Percentiles rank a stretch among this genome's conserved stretches.
phyloP scores from a whole-genome alignment of 306 rosid genomes.

The Adenanthera pavonina region DNA sequence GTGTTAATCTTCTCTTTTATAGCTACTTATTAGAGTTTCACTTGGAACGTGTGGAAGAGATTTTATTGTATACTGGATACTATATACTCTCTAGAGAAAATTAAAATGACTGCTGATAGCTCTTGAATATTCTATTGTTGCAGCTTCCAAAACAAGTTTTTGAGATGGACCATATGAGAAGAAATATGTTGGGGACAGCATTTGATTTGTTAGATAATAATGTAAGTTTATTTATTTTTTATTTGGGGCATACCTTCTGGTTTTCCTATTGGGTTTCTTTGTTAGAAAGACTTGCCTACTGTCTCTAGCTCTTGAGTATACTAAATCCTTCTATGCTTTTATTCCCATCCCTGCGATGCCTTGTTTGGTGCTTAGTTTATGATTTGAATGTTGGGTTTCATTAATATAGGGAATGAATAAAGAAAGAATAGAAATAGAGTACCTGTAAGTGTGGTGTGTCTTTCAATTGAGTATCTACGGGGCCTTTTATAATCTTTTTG shows the following conservation, averaged over 20 bases:
- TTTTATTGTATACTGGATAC: slow-evolving; percentile 26
- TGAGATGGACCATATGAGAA: slow-evolving; percentile 71
- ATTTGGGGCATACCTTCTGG: not conserved
- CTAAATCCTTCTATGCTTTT: too few species aligned
- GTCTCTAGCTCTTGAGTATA: too few species aligned
- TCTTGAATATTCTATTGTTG: slow-evolving; percentile 44
- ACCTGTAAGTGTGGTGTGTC: too few species aligned
- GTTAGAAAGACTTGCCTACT: too few species aligned
- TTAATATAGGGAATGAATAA: too few species aligned
- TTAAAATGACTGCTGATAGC: slow-evolving; percentile 33
- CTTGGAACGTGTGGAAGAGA: slow-evolving; percentile 11
- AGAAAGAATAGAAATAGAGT: too few species aligned
- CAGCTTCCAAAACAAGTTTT: slow-evolving; percentile 89
- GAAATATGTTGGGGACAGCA: slow-evolving; percentile 74
- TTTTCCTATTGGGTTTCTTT: too few species aligned
- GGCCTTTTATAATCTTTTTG: too few species aligned
- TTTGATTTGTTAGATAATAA: slow-evolving; percentile 67
- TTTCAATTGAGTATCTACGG: too few species aligned
- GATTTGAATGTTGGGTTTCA: too few species aligned
- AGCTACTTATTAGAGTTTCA: slow-evolving; percentile 23
- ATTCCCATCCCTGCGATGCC: too few species aligned
- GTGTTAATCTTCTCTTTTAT: slow-evolving; percentile 30
- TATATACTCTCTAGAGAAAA: slow-evolving; percentile 33
- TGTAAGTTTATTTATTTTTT: slow-evolving; percentile 58
- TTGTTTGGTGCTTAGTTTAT: too few species aligned